phyloP scores from a whole-genome alignment of 805 yeast species.

The Saccharomyces jurei region DNA sequence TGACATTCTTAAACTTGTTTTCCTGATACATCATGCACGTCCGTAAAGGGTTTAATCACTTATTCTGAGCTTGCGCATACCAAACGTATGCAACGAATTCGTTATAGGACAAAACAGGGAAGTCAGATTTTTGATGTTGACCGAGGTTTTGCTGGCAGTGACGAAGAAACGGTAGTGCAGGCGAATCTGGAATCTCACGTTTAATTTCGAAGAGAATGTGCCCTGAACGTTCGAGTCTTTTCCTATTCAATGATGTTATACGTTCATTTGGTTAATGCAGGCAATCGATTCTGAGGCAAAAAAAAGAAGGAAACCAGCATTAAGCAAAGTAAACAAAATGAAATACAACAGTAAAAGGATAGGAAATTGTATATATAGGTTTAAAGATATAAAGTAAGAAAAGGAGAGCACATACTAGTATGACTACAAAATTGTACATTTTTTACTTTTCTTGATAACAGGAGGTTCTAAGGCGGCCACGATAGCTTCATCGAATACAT shows the following conservation, averaged over 20 bases:
- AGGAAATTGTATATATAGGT: background rate
- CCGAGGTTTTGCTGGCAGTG: background rate
- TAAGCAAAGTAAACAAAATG: background rate
- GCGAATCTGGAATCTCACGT: background rate
- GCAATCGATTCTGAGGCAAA: background rate
- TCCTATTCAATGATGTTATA: background rate
- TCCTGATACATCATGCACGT: background rate
- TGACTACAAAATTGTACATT: constrained; percentile 67
- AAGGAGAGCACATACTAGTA: background rate
- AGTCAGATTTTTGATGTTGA: background rate
- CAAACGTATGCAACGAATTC: background rate
- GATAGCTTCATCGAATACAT: constrained; percentile 97
- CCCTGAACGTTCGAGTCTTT: background rate
- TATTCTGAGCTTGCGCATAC: background rate
- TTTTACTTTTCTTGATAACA: constrained; percentile 66
- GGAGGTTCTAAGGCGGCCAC: constrained; percentile 98
- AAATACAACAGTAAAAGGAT: background rate
- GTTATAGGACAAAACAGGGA: background rate
- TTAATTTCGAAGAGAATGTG: background rate
- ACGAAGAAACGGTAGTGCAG: background rate
- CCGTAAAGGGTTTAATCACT: background rate
- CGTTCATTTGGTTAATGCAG: background rate
- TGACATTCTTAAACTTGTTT: background rate
- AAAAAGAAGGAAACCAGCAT: background rate
- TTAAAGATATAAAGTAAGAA: background rate